A percentile compares a stretch with the other conserved stretches of the same genome.
phyloP scores from a whole-genome alignment of 495 filamentous ascomycete genomes.

The Penicillium verhagenii region DNA sequence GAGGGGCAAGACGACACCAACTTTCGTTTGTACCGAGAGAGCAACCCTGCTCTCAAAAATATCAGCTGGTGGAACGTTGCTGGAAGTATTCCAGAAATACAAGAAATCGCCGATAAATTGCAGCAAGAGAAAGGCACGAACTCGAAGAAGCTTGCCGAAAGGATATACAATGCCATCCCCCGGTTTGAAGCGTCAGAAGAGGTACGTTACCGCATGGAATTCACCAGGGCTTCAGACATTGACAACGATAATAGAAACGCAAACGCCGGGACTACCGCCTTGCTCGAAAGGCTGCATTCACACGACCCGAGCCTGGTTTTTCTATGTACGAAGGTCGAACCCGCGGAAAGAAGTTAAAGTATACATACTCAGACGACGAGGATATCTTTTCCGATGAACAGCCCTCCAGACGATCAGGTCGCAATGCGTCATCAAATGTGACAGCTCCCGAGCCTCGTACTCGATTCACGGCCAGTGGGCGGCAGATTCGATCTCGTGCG shows the following conservation, averaged over 20 bases:
- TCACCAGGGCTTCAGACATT: constrained; percentile 19
- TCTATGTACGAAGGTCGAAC: constrained; percentile 96
- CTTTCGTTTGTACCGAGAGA: constrained; percentile 94
- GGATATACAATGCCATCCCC: constrained; percentile 77
- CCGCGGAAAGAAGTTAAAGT: constrained; percentile 90
- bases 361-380: constrained; percentile 92
- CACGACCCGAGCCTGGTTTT: constrained; percentile 83
- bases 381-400: constrained; percentile 72
- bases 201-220: constrained; percentile 43
- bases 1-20: constrained; percentile 92
- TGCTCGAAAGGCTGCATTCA: constrained; percentile 81
- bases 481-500: constrained; percentile 74
- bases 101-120: constrained; percentile 68
- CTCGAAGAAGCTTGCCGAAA: constrained; percentile 71
- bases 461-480: constrained; percentile 85
- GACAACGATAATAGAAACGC: constrained; percentile 64
- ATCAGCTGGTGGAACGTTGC: constrained; percentile 91
- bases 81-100: constrained; percentile 84
- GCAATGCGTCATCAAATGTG: constrained; percentile 64
- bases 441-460: constrained; percentile 74
- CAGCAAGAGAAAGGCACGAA: constrained; percentile 75
- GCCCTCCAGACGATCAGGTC: constrained; percentile 64
- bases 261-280: constrained; percentile 89
- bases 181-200: constrained; percentile 95
- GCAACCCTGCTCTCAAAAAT: constrained; percentile 73